Evolutionary conservation across 768 basidiomycete species (phyloP).

Genomic region (Mycena pura): DNA sequence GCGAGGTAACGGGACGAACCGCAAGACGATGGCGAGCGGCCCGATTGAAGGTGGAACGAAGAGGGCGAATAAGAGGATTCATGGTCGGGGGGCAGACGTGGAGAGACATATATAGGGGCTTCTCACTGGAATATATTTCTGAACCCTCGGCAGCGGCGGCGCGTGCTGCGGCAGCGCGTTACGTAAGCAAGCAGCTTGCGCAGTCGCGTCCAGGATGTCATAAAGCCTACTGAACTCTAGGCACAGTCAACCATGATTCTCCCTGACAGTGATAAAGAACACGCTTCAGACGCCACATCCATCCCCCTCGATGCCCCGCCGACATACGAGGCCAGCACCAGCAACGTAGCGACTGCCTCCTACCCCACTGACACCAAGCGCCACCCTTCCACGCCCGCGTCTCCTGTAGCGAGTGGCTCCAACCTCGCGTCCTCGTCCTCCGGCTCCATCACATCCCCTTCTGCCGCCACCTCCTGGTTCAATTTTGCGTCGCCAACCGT

Average conservation of each 20-base stretch:
- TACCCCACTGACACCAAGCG: constrained; percentile 6
- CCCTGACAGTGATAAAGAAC: constrained; percentile 2
- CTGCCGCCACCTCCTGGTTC: constrained; percentile 16
- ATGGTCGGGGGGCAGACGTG: too few relatives aligned
- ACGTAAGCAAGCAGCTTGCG: too few relatives aligned
- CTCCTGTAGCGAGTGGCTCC: constrained; percentile 3
- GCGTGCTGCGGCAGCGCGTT: too few relatives aligned
- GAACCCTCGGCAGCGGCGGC: too few relatives aligned
- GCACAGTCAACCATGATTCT: constrained; percentile 18
- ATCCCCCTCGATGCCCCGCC: constrained; percentile 18
- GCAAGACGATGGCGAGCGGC: constrained; percentile 41
- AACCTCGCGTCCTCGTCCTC: constrained; percentile 6
- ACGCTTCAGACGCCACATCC: neutral
- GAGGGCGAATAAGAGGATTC: constrained; percentile 54
- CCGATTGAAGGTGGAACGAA: constrained; percentile 27
- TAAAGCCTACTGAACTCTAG: neutral
- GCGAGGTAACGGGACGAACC: constrained; percentile 32
- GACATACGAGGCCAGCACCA: constrained; percentile 19
- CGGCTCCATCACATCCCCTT: neutral
- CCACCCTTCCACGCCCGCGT: neutral
- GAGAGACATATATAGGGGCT: too few relatives aligned
- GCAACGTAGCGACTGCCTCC: neutral
- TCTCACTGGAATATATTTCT: too few relatives aligned
- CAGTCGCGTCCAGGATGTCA: neutral
- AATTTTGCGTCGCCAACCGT: constrained; percentile 24